Evolutionary conservation across 331 rosid genomes (phyloP).

Genomic region (Rosa hybrid): DNA sequence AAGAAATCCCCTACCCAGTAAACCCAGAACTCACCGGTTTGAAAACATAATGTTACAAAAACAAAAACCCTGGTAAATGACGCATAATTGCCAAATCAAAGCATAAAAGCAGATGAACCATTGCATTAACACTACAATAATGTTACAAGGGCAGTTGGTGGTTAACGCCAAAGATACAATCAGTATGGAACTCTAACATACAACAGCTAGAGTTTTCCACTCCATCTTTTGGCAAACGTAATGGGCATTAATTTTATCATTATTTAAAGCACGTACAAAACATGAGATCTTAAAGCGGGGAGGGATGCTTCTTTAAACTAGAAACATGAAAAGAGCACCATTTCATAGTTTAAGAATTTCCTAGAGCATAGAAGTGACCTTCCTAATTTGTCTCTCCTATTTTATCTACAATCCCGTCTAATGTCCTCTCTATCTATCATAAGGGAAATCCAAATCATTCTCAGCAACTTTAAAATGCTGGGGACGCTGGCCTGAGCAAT

Average conservation of each 20-base stretch:
- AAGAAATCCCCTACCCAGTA: too few relatives aligned
- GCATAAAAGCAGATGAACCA: background rate
- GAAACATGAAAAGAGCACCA: slow-evolving; percentile 24
- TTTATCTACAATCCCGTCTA: slow-evolving; percentile 76
- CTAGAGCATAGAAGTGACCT: slow-evolving; percentile 10
- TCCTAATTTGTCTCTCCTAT: slow-evolving; percentile 24
- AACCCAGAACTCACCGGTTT: too few relatives aligned
- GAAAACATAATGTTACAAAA: too few relatives aligned
- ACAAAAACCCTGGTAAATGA: too few relatives aligned
- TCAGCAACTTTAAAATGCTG: slow-evolving; percentile 87
- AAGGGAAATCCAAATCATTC: slow-evolving; percentile 75
- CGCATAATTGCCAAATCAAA: background rate
- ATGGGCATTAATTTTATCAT: background rate
- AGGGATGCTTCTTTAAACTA: background rate
- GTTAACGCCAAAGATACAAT: background rate
- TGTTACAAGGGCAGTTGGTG: background rate
- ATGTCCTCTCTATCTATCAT: slow-evolving; percentile 55
- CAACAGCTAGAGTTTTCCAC: background rate
- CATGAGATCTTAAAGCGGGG: background rate
- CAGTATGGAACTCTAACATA: background rate
- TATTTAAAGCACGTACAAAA: background rate
- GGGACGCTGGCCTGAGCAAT: slow-evolving; percentile 81
- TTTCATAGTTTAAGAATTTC: background rate
- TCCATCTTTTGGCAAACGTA: background rate
- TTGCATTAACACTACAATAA: background rate